These are phyloP conservation scores for Kazachstania sp. DNA, from an alignment of 1,139 yeast species.

Conservation along the genomic window DNA sequence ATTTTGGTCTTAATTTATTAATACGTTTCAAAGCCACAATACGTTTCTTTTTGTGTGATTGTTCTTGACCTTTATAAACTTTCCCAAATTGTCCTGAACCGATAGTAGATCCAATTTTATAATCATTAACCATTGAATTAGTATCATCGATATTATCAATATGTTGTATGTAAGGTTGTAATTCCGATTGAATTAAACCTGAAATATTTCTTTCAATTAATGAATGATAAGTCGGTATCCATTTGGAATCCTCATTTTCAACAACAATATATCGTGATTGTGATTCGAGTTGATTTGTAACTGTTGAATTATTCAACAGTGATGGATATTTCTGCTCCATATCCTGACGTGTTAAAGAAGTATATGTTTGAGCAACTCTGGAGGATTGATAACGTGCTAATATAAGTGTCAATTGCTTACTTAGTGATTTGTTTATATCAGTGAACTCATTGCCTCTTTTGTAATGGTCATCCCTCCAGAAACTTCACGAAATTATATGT, in stretches of 20 bases:
- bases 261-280: background rate
- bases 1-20: conserved; percentile 15
- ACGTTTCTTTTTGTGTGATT: conserved; percentile 5
- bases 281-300: background rate
- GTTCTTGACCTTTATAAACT: conserved; percentile 28
- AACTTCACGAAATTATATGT: too few species aligned
- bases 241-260: background rate
- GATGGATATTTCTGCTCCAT: background rate
- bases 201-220: conserved; percentile 1
- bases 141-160: background rate
- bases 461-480: too few species aligned
- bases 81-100: conserved; percentile 41
- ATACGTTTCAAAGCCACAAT: conserved; percentile 26
- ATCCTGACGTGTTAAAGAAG: background rate
- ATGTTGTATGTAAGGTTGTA: background rate
- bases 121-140: conserved; percentile 12
- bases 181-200: background rate
- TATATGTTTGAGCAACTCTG: background rate
- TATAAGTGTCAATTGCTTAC: too few species aligned
- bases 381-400: too few species aligned
- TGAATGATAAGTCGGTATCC: conserved; percentile 1
- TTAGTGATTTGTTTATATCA: too few species aligned
- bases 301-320: background rate
- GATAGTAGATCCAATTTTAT: conserved; percentile 18
- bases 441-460: too few species aligned